Evolutionary conservation across 805 yeast species (phyloP).

Genomic region (Teunomyces lycoperdinae): DNA sequence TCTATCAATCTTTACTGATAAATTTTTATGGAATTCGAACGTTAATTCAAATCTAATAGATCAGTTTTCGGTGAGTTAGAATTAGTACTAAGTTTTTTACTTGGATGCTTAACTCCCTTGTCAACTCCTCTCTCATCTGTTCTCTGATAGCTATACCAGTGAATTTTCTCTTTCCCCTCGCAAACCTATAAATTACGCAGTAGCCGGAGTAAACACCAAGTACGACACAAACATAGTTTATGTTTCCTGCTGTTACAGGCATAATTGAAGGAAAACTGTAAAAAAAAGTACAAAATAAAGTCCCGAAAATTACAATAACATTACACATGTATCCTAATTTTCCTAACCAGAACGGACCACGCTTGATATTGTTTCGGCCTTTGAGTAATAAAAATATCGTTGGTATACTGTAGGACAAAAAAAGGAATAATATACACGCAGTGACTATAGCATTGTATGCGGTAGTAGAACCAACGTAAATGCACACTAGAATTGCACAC

Average conservation of each 20-base stretch:
- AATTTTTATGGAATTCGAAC: too few species aligned
- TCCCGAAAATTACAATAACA: constrained; percentile 52
- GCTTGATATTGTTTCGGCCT: constrained; percentile 52
- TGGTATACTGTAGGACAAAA: constrained; percentile 59
- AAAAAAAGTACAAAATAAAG: constrained; percentile 56
- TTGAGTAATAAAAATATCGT: constrained; percentile 43
- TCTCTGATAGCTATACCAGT: constrained; percentile 22
- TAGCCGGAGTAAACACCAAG: constrained; percentile 41
- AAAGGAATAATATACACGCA: constrained; percentile 57
- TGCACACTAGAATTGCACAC: constrained; percentile 55
- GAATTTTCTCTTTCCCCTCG: constrained; percentile 28
- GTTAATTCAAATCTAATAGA: too few species aligned
- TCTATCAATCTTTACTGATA: too few species aligned
- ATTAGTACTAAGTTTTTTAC: constrained; percentile 19
- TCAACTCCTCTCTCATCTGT: constrained; percentile 15
- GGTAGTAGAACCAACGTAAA: constrained; percentile 63
- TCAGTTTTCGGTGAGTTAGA: constrained; percentile 9
- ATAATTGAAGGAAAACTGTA: constrained; percentile 61
- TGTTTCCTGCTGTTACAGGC: constrained; percentile 59
- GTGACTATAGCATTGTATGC: constrained; percentile 66
- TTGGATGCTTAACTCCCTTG: constrained; percentile 23
- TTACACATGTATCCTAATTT: constrained; percentile 50
- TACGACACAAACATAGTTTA: constrained; percentile 68
- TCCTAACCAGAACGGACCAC: constrained; percentile 71
- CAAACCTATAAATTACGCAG: constrained; percentile 52